Conservation (phyloP, 768 basidiomycete species). For the Leucosporidium creatinivorum region DNA sequence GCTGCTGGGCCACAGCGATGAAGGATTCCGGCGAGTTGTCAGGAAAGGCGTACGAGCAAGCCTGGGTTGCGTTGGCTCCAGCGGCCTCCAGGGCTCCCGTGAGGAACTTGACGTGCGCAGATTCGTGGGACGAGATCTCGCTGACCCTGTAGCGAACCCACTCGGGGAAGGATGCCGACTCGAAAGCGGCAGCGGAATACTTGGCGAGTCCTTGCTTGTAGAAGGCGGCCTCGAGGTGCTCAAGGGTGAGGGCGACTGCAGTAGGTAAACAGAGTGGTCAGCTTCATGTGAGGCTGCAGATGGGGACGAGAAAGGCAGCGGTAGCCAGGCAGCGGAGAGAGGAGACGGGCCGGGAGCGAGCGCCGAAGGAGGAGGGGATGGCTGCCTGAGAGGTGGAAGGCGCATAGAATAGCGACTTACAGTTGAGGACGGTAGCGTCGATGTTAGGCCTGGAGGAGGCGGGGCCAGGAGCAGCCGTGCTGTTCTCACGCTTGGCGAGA, state of each 20-base stretch:
- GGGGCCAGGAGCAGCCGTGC: no score
- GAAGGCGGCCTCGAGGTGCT: conserved; percentile 42
- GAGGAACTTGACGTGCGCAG: conserved; percentile 52
- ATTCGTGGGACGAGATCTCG: conserved; percentile 55
- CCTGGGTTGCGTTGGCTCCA: conserved; percentile 47
- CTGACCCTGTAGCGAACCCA: conserved; percentile 51
- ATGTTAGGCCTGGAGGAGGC: conserved; percentile 18
- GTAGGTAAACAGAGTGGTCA: no score
- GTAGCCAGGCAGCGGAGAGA: no score
- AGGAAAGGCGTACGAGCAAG: conserved; percentile 56
- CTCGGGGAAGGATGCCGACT: conserved; percentile 41
- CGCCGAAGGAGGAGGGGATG: no score
- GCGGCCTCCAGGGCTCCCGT: conserved; percentile 40
- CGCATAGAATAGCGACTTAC: conserved; percentile 1
- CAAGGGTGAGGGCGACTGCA: conserved; percentile 37
- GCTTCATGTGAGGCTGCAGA: no score
- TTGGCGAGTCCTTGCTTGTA: conserved; percentile 38
- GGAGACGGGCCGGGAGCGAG: no score
- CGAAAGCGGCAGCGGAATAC: conserved; percentile 50
- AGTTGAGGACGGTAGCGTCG: conserved; percentile 37
- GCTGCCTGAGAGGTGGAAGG: no score
- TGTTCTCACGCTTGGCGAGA: no score
- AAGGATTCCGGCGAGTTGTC: conserved; percentile 50
- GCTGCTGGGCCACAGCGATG: conserved; percentile 47
- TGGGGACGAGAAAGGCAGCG: no score